phyloP scores from a whole-genome alignment of 2,329 filamentous ascomycete species.

The Ophiocordyceps camponoti-floridani region DNA sequence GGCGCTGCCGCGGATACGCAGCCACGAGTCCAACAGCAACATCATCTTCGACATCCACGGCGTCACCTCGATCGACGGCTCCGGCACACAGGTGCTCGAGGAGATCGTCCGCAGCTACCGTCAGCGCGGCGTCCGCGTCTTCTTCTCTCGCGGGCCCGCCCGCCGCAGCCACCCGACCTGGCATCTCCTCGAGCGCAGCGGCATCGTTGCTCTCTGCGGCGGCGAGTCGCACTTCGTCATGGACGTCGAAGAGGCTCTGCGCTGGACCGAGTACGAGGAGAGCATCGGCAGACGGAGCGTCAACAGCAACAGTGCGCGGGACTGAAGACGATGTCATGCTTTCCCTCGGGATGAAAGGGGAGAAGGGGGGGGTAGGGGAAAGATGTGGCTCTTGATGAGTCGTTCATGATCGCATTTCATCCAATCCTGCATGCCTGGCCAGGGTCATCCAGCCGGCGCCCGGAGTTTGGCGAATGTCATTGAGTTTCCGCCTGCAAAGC shows the following conservation, averaged over 20 bases:
- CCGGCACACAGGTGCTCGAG: conserved; percentile 73
- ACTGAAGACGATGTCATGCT: background rate
- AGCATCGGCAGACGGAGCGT: conserved; percentile 13
- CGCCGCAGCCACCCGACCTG: conserved; percentile 40
- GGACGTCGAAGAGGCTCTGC: conserved; percentile 70
- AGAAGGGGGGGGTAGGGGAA: too few relatives aligned
- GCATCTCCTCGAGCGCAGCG: conserved; percentile 55
- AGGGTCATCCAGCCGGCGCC: background rate
- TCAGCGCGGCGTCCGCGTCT: conserved; percentile 58
- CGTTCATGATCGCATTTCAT: background rate
- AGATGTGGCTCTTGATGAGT: background rate
- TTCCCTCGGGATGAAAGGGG: conserved; percentile 2
- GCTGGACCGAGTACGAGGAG: conserved; percentile 59
- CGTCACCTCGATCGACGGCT: conserved; percentile 88
- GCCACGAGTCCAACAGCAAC: conserved; percentile 70
- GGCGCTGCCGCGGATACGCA: conserved; percentile 62
- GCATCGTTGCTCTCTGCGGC: conserved; percentile 71
- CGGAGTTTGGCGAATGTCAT: background rate
- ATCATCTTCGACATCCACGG: conserved; percentile 96
- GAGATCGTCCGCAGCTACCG: conserved; percentile 77
- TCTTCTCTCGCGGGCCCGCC: conserved; percentile 44
- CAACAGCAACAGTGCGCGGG: conserved; percentile 1
- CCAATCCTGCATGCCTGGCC: too few relatives aligned
- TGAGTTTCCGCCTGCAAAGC: background rate
- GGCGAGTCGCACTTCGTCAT: conserved; percentile 63